Base-by-base conservation (phyloP, 2,329 filamentous ascomycete species). In the Calycina herbarum region DNA sequence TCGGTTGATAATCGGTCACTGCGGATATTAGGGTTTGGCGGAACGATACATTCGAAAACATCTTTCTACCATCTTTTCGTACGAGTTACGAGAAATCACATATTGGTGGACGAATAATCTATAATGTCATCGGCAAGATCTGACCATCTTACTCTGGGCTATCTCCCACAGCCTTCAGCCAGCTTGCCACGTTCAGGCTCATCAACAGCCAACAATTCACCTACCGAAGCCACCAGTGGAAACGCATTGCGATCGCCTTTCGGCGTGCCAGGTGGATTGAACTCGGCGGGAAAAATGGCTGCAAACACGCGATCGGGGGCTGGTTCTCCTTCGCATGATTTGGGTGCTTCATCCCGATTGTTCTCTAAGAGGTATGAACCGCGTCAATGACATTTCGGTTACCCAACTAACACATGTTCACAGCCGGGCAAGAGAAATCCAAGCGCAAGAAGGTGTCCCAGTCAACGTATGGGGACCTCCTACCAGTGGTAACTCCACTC, bases 321-420 rank as follows among this genome's bases (percentile, higher is more conserved):
- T 82, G 94, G 94, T 78, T 99, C 95, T 85, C 95, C 95, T 74
- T 97, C 94, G 79, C 94, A 97, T 82, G 95, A 98, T 72, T 87
- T 93, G 77, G 79, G 82, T 57, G 63, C 86, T 70, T 77, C 78
- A 64, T 81, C 84, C 77, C 86, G 94, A 74, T 83, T 98, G 67
- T 97, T 91, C 80, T 93, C 93, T 69, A 98, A 98, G 83, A 89
- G 95, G 93, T 97, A 86, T 76, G 88, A 5, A n/a, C 20, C 1
- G 20, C 45, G 27, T 51, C 5, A 51, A 4, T 4, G 20, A 27
- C 15, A 33, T 15, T 29, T 40, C 59, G 40, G 59, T 51, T 5
- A 4, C 45, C 45, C 45, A 62, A 42, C 67, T 72, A 64, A 69
- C 17, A 15, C 13, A 61, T 24, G 63, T 64, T 66, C 3, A 29